These are phyloP conservation scores for Simmondsia chinensis DNA, from an alignment of 148 eudicot species.

Conservation along the genomic window DNA sequence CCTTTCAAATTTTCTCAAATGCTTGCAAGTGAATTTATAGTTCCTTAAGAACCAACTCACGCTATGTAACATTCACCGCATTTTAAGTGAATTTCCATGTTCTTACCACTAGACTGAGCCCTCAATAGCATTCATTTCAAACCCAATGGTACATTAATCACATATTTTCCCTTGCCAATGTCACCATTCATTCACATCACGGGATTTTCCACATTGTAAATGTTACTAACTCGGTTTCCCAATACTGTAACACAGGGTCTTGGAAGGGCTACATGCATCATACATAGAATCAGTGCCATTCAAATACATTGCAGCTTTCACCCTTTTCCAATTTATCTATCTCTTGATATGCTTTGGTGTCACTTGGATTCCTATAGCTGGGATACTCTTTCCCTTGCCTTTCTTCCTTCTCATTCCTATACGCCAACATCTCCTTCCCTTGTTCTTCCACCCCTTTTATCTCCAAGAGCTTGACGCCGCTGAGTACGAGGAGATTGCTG, in stretches of 20 bases:
- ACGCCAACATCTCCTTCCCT: constrained; percentile 53
- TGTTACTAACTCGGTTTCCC: neutral
- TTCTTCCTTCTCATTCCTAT: constrained; percentile 56
- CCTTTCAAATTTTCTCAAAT: too few relatives aligned
- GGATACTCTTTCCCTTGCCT: constrained; percentile 67
- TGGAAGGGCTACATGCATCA: constrained; percentile 59
- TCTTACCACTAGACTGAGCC: too few relatives aligned
- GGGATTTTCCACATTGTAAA: neutral
- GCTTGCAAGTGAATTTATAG: too few relatives aligned
- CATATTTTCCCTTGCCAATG: too few relatives aligned
- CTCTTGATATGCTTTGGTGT: constrained; percentile 59
- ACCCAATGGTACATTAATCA: too few relatives aligned
- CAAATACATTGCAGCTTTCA: constrained; percentile 46
- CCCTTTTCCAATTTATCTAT: constrained; percentile 49
- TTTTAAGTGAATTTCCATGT: too few relatives aligned
- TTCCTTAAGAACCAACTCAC: too few relatives aligned
- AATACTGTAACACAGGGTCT: constrained; percentile 31
- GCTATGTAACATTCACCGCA: too few relatives aligned
- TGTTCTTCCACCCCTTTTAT: constrained; percentile 41
- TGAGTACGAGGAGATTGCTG: constrained; percentile 68
- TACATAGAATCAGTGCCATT: constrained; percentile 66
- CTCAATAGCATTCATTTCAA: too few relatives aligned
- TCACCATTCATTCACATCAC: too few relatives aligned
- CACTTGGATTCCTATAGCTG: constrained; percentile 78
- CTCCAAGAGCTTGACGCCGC: constrained; percentile 67